These are phyloP conservation scores for Tylopilus plumbeoviolaceoides DNA, from an alignment of 768 basidiomycete species.

Conservation along the genomic window DNA sequence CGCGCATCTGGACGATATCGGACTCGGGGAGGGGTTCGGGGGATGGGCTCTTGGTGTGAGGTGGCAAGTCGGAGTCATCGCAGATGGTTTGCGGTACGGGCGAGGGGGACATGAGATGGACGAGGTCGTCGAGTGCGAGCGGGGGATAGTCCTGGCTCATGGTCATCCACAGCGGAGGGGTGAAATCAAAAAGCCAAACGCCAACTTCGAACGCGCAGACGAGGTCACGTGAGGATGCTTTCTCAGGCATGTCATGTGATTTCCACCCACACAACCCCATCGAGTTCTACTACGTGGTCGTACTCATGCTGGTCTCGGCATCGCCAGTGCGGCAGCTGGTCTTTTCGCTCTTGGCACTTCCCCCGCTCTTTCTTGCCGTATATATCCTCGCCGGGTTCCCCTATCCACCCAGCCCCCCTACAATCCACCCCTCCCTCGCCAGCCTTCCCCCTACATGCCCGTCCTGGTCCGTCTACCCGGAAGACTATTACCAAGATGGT, in stretches of 20 bases:
- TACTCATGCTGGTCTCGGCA: no score
- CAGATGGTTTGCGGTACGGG: constrained; percentile 32
- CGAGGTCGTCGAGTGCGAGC: constrained; percentile 53
- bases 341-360: constrained; percentile 50
- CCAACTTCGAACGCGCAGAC: constrained; percentile 35
- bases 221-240: constrained; percentile 31
- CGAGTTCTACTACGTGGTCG: no score
- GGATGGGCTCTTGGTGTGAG: constrained; percentile 22
- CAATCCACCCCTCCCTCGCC: constrained; percentile 55
- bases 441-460: constrained; percentile 50
- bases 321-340: constrained; percentile 16
- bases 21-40: constrained; percentile 40
- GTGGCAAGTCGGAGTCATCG: constrained; percentile 20
- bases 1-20: constrained; percentile 49
- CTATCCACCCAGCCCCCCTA: constrained; percentile 46
- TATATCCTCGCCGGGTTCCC: constrained; percentile 70
- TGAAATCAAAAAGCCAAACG: constrained; percentile 33
- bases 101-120: constrained; percentile 50
- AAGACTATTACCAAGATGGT: constrained; percentile 58
- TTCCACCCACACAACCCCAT: no score
- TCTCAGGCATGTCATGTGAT: constrained; percentile 4
- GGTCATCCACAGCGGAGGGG: constrained; percentile 6
- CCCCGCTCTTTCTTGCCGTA: constrained; percentile 53
- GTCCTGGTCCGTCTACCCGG: constrained; percentile 71
- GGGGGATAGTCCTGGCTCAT: constrained; percentile 37